Base-by-base conservation (phyloP, 1,139 yeast genomes). In the Yamadazyma jaroonii region DNA sequence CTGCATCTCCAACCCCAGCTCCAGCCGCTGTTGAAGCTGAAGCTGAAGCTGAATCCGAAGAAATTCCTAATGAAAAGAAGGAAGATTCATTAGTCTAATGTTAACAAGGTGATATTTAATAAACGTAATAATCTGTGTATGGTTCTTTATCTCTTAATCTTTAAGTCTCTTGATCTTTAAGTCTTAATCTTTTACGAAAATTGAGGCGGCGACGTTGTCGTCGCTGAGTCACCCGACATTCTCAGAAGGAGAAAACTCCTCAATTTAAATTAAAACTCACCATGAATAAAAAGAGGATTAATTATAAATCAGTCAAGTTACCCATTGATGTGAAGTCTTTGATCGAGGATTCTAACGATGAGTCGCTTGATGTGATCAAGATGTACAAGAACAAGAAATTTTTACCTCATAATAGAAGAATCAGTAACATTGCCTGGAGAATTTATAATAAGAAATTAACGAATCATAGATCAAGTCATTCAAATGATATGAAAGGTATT, bases 401-500 rank as follows among this genome's bases (percentile, higher is more conserved):
- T 46, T 53, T 71, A 39, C 77, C 77, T 9, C 71, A 71, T 49
- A 64, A 64, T 48, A 61, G 65, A 43, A 53, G 77, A 34, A 68
- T 71, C 20, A 59, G 69, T 31, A 71, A 71, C 49, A 61, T 71
- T 20, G 76, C 77, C 6, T 70, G 75, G 75, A 53, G 77, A 41
- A 68, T 71, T 39, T 74, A 70, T 37, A 69, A 67, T 49, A 54
- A 53, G 32, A 69, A 70, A 47, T 35, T 38, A n/a, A 14, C 9
- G 9, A 20, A 8, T 15, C 4, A 15, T 25, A 12, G 24, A 9
- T 22, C 13, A 3, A 24, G 13, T 10, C 12, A 17, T 12, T 9
- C 3, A 2, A 13, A 27, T 11, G n/a, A 11, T 6, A 6, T 27
- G 4, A 13, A 6, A 9, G 29, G 11, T 27, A 11, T 13, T 7